Evolutionary conservation across 1,284 basidiomycete genomes (phyloP).

Genomic region (Abortiporus biennis): DNA sequence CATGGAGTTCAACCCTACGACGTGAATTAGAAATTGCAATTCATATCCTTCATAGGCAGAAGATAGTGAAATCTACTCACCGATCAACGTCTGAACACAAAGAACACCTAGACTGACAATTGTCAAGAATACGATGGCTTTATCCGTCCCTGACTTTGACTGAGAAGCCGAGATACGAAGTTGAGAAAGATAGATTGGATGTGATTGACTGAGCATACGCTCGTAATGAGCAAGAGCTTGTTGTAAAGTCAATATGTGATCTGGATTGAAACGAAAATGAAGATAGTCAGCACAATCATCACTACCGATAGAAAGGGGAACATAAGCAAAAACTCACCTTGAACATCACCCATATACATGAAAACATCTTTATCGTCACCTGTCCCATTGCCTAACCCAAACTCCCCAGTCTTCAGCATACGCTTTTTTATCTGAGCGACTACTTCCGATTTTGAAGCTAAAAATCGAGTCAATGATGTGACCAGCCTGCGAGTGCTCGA

Average conservation of each 20-base stretch:
- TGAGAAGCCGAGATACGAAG: slow-evolving; percentile 60
- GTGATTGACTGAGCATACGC: slow-evolving; percentile 81
- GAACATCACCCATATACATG: slow-evolving; percentile 90
- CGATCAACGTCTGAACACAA: slow-evolving; percentile 60
- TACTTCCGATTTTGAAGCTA: slow-evolving; percentile 82
- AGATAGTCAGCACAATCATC: too few relatives aligned
- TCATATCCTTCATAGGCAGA: not conserved
- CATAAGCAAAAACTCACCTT: too few relatives aligned
- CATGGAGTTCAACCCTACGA: slow-evolving; percentile 54
- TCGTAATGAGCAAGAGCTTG: slow-evolving; percentile 87
- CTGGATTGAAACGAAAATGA: slow-evolving; percentile 30
- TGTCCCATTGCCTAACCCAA: slow-evolving; percentile 32
- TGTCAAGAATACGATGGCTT: slow-evolving; percentile 63
- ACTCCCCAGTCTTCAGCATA: slow-evolving; percentile 34
- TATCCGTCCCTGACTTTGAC: slow-evolving; percentile 61
- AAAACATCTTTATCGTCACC: slow-evolving; percentile 61
- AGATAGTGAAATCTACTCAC: slow-evolving; percentile 35
- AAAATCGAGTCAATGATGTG: slow-evolving; percentile 73
- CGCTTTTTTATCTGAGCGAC: slow-evolving; percentile 79
- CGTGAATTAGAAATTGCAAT: too few relatives aligned
- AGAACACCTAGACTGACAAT: slow-evolving; percentile 64
- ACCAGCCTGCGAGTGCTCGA: slow-evolving; percentile 78
- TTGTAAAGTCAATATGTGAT: slow-evolving; percentile 88
- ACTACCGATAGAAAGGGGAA: slow-evolving; percentile 1
- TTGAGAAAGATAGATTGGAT: slow-evolving; percentile 81